Conservation (phyloP, 176 grass and related monocot species). For the Thalia dealbata region DNA sequence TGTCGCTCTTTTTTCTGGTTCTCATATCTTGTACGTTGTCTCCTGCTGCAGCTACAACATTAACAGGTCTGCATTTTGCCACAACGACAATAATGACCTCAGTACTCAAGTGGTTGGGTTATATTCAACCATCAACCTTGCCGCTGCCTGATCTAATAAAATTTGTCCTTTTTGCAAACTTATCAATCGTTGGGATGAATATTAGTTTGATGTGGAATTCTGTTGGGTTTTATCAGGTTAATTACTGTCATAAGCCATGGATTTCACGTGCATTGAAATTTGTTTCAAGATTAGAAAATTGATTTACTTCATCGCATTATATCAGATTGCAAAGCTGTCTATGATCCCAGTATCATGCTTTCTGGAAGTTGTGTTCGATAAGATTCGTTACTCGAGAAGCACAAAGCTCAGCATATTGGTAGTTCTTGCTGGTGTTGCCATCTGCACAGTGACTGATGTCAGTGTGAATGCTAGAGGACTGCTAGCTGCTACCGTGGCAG, state of each 20-base stretch:
- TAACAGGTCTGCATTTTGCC: constrained; percentile 88
- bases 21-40: neutral
- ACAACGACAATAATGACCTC: constrained; percentile 86
- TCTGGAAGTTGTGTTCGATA: constrained; percentile 40
- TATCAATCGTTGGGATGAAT: constrained; percentile 92
- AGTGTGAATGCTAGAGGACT: constrained; percentile 39
- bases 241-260: neutral
- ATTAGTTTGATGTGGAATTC: constrained; percentile 97
- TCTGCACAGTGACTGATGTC: constrained; percentile 54
- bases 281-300: neutral
- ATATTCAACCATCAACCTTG: constrained; percentile 75
- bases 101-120: constrained; percentile 63
- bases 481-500: constrained; percentile 30
- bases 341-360: constrained; percentile 42
- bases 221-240: constrained; percentile 93
- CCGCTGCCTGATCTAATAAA: constrained; percentile 60
- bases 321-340: constrained; percentile 40
- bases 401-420: constrained; percentile 51
- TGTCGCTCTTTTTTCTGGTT: too few species aligned
- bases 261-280: too few species aligned
- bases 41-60: constrained; percentile 52
- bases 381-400: constrained; percentile 39
- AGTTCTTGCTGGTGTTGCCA: constrained; percentile 42
- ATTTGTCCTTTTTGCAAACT: constrained; percentile 78
- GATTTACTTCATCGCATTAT: neutral